These are phyloP conservation scores for Juncus inflexus DNA, from an alignment of 176 grass and related monocot species.

Conservation along the genomic window DNA sequence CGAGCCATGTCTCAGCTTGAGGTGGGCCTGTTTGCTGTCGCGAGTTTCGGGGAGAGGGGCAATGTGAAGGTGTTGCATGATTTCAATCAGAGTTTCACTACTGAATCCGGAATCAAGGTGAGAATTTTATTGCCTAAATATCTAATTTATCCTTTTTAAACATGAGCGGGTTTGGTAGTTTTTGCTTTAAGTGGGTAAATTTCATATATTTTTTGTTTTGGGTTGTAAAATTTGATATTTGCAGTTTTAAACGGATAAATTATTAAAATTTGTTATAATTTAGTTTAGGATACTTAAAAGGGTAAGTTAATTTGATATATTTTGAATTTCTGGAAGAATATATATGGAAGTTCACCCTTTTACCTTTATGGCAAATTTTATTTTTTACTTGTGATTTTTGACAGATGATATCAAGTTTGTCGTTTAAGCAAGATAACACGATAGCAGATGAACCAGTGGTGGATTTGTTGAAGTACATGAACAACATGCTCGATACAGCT, in stretches of 20 bases:
- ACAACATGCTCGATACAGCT: constrained; percentile 65
- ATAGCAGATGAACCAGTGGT: constrained; percentile 82
- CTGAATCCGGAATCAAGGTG: constrained; percentile 77
- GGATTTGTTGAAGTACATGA: constrained; percentile 78
- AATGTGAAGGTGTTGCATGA: constrained; percentile 80
- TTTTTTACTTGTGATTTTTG: not conserved
- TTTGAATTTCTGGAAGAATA: too few relatives aligned
- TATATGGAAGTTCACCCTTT: too few relatives aligned
- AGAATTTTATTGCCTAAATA: too few relatives aligned
- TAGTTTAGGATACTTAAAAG: too few relatives aligned
- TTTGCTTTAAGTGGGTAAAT: too few relatives aligned
- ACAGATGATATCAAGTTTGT: constrained; percentile 84
- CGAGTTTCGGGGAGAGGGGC: constrained; percentile 79
- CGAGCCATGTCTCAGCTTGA: constrained; percentile 93
- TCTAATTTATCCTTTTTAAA: not conserved
- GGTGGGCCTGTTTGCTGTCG: constrained; percentile 87
- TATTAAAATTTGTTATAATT: too few relatives aligned
- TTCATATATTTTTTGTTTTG: not conserved
- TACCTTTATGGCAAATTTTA: constrained; percentile 1
- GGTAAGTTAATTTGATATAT: too few relatives aligned
- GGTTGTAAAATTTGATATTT: not conserved
- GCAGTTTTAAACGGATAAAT: too few relatives aligned
- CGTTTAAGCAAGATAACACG: constrained; percentile 96
- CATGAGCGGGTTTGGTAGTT: too few relatives aligned
- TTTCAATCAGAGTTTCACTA: constrained; percentile 91